Evolutionary conservation across 768 basidiomycete genomes (phyloP), one percentile per base, ranked within the genome.

Genomic region (Clitopilus hobsonii): DNA sequence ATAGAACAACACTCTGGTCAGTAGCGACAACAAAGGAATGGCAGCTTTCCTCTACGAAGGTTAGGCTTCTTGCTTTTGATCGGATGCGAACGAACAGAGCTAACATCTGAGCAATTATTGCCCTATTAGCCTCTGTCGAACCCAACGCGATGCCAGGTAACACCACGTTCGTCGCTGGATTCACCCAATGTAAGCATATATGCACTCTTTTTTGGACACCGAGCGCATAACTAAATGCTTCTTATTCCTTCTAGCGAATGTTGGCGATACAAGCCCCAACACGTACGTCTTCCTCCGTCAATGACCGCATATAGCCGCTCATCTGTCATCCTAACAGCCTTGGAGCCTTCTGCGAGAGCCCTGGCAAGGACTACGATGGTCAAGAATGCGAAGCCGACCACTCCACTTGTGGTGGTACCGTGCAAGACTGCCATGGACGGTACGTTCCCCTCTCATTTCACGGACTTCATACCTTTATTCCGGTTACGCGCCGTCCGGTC

Each of bases 21-120:
- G 88, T 66, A 69, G 78, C 2, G 90, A 91, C 68, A 91, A 91
- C 73, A 91, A 92, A 66, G 90, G 90, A 36, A 90, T 91, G 88
- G 88, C 89, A 2, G 88, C 88, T 6, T 86, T 81, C 66, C 65
- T 91, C 16, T 92, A 89, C 57, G 90, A 91, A 76, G 71, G 86
- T 86, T 55, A 50, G n/a, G 77, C 1, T 50, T 32, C 14, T 24
- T 54, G 52, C 29, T 16, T 7, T 25, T 22, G n/a, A n/a, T n/a
- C 25, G 24, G 26, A 30, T n/a, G 20, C 26, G 36, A 26, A 29
- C 49, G 41, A 49, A n/a, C n/a, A n/a, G n/a, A n/a, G n/a, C 50
- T 55, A 27, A 60, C 30, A 48, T 60, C 32, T 28, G 20, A 25
- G 3, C 56, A 30, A 51, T 28, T 22, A 27, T 29, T 28, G 26